Evolutionary conservation across 2,329 filamentous ascomycete species (phyloP), one percentile per base, ranked within the genome.

Genomic region (Curvularia lunata): DNA sequence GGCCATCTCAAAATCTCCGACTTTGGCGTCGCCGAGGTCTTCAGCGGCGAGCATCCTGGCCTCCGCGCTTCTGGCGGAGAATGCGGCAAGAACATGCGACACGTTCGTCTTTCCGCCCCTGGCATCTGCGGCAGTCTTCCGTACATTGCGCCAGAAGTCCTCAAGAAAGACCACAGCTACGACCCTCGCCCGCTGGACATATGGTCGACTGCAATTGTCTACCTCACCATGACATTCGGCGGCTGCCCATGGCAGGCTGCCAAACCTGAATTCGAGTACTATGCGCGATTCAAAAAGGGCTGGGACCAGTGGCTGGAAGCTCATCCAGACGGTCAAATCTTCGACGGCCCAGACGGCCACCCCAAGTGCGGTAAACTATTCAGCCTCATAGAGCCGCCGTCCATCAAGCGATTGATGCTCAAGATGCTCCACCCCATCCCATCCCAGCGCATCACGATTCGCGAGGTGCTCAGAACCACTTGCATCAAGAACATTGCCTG

Each of bases 1-100:
- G 91, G 91, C 71, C 89, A 91, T 74, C 82, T 96, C 54, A 96
- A 96, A 79, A 93, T 97, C 58, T 92, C 91, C 48, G 92, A 97
- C 75, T 96, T 97, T 78, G 92, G 92, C 52, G 91, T 94, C 13
- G 92, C 91, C 0, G 91, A 95, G 73, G 90, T 96, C 18, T 96
- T 96, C 72, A 86, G 84, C 52, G 92, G 91, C 38, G 88, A 88
- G 49, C 91, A 96, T 75, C 92, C 91, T 0, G 92, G 91, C 28
- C 79, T 92, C 40, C 84, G 90, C 58, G 86, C 89, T 67, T 85
- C 90, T 12, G 86, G 87, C 50, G 90, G 90, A 54, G 84, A 90
- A 69, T 93, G 90, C 75, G 90, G 89, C 47, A 84, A 85, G 70
- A 85, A 88, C 64, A 91, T 93, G 86, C 84, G 83, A 27, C 86